Evolutionary conservation across 441 rosid genomes (phyloP), one percentile per base, ranked within the genome.

Genomic region (Gossypium gossypioides): DNA sequence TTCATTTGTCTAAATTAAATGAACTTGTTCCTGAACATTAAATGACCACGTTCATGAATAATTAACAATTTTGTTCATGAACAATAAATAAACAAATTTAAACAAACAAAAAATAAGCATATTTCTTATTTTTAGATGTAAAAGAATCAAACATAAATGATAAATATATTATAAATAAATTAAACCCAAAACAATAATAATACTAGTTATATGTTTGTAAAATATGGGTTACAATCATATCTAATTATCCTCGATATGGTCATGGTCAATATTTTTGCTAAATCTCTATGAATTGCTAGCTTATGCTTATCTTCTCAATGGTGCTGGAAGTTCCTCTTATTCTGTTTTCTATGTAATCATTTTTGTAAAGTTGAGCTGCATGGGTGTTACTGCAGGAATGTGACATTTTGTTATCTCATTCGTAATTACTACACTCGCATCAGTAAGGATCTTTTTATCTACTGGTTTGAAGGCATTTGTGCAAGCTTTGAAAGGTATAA

Each of bases 401-500:
- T 91, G 74, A 82, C 86, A 51, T 94, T 94, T 83, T 89, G 91
- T 68, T 86, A 79, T 79, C 89, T 94, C 13, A 80, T 85, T 71
- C 84, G 68, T 76, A 85, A 82, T 64, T 88, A 90, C 78, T 72
- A 73, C 74, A 77, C 78, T 79, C 87, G 88, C 79, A 80, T 94
- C 77, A 83, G 83, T 25, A 79, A 77, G 77, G 96, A 86, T 76
- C 87, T 90, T 77, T 81, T 89, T 74, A 60, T 75, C 29, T 82
- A 83, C 81, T 94, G 97, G 93, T 90, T 94, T 82, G 96, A 87
- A 72, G 94, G 92, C 76, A 86, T 94, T 81, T 87, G 83, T 69
- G 61, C 85, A 75, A 88, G 80, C 79, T 85, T 94, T 83, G 90
- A 88, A 78, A 92, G 99, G 99, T 94, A 86, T n/a, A 25, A 25